These are phyloP conservation scores for Neoboletus brunneissimus DNA, from an alignment of 768 basidiomycete genomes.

Conservation along the genomic window DNA sequence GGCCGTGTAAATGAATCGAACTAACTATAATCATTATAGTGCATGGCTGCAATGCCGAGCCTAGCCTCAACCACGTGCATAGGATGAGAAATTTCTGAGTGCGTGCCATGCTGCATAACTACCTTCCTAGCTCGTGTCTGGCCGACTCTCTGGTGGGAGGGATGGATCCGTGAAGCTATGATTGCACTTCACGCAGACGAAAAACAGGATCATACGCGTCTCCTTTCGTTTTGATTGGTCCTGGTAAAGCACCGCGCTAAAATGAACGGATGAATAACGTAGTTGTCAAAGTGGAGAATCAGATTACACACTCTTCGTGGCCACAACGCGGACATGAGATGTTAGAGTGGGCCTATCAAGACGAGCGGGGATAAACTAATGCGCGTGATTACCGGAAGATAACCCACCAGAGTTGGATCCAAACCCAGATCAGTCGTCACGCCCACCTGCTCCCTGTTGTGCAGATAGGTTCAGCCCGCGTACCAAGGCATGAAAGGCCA, in stretches of 20 bases:
- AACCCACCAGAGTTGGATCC: constrained; percentile 81
- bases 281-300: neutral
- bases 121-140: constrained; percentile 27
- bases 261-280: constrained; percentile 5
- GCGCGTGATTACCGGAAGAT: neutral
- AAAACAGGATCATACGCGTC: constrained; percentile 92
- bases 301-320: constrained; percentile 69
- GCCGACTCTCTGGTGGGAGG: constrained; percentile 44
- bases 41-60: neutral
- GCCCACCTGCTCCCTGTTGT: constrained; percentile 83
- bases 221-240: constrained; percentile 97
- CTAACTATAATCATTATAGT: neutral
- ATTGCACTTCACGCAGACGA: constrained; percentile 82
- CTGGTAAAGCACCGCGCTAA: constrained; percentile 91
- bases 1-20: neutral
- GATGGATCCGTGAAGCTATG: constrained; percentile 72
- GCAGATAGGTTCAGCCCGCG: constrained; percentile 3
- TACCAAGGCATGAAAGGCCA: neutral
- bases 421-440: constrained; percentile 84
- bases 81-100: constrained; percentile 1
- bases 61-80: neutral
- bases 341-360: constrained; percentile 72
- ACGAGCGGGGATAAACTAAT: neutral
- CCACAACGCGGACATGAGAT: constrained; percentile 82
- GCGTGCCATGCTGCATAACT: neutral